Evolutionary conservation across 768 basidiomycete genomes (phyloP).

Genomic region (Vararia minispora): DNA sequence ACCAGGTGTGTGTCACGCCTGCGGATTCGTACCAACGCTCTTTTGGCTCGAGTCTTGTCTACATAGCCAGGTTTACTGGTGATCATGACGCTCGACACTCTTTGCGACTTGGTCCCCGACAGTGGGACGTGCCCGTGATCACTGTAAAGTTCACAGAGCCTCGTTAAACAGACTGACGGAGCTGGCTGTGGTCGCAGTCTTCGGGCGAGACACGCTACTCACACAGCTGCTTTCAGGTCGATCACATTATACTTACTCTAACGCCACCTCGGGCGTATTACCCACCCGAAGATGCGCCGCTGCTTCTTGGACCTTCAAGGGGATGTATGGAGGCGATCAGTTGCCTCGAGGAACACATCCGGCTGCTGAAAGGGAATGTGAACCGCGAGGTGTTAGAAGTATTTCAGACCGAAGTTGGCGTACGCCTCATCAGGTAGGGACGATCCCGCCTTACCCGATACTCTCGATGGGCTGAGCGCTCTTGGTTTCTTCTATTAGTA

Average conservation of each 20-base stretch:
- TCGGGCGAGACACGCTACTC: not conserved
- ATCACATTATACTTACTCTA: constrained; percentile 78
- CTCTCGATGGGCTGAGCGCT: constrained; percentile 4
- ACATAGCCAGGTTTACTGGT: too few species aligned
- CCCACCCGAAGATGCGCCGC: constrained; percentile 64
- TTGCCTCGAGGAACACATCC: constrained; percentile 86
- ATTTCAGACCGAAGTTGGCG: constrained; percentile 95
- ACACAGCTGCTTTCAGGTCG: constrained; percentile 44
- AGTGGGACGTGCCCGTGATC: too few species aligned
- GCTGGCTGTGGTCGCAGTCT: not conserved
- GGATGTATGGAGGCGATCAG: constrained; percentile 86
- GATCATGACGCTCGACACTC: too few species aligned
- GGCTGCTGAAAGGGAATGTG: constrained; percentile 84
- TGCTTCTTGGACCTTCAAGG: constrained; percentile 78
- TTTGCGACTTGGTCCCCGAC: too few species aligned
- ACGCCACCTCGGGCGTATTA: constrained; percentile 86
- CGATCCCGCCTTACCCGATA: not conserved
- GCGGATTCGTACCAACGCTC: too few species aligned
- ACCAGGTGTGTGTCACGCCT: constrained; percentile 72
- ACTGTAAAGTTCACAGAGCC: too few species aligned
- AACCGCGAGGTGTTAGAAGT: constrained; percentile 96
- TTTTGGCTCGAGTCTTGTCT: too few species aligned
- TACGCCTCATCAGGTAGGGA: constrained; percentile 37
- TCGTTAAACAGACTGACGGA: too few species aligned
- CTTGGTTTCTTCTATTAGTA: constrained; percentile 32